Evolutionary conservation across 2,329 filamentous ascomycete genomes (phyloP), one percentile per base, ranked within the genome.

Genomic region (Plenodomus lindquistii): DNA sequence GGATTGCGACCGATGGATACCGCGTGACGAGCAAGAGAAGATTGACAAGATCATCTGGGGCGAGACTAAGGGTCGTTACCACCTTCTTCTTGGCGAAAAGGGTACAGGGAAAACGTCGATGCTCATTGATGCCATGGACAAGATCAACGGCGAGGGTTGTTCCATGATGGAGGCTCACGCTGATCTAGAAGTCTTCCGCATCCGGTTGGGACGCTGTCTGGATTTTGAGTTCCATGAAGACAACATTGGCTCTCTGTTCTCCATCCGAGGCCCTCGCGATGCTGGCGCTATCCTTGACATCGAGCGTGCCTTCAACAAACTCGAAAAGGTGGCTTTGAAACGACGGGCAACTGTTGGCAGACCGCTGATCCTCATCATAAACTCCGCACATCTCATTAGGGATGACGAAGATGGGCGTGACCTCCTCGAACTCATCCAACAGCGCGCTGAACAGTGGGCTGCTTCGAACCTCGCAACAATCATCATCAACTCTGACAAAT

Each of bases 181-280:
- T 4, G 92, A 99, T 70, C 82, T 92, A 1, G 94, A 99, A 66
- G 96, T 99, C 50, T 96, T 99, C 70, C 88, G 94, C 16, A 88
- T 97, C 37, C 84, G 94, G 4, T 81, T 99, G 3, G 94, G 94
- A 20, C 97, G 96, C 69, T 91, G 92, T 2, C 79, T 99, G 35
- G 92, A 99, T 70, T 99, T 92, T 70, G 94, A 99, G 69, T 99
- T 89, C 63, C 91, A 97, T 67, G 94, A 97, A 75, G 94, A 99
- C 76, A 97, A 96, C 66, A 97, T 99, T 54, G 94, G 94, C 37
- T 90, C 89, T 5, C 88, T 99, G 51, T 99, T 99, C 73, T 96
- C 89, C 50, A 96, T 99, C 65, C 85, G 89, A 22, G 94, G 94
- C 0, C 94, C 94, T 0, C 84, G 94, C 37, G 94, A 99, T 65